phyloP scores from a whole-genome alignment of 1,284 basidiomycete species.

The Erythrobasidium hasegawianum region DNA sequence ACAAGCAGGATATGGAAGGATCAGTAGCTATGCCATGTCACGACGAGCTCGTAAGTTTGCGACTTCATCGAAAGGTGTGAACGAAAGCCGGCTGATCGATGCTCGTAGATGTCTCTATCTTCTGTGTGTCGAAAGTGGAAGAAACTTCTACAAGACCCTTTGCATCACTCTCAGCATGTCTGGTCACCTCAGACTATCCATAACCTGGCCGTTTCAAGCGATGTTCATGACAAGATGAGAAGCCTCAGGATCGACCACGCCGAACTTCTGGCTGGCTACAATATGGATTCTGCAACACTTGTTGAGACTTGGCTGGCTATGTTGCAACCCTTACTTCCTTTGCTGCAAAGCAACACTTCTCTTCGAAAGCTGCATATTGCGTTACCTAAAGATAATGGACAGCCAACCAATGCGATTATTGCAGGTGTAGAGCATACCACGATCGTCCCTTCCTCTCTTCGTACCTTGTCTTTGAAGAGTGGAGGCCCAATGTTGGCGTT shows the following conservation, averaged over 20 bases:
- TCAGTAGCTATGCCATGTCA: constrained; percentile 1
- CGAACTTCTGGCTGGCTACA: not conserved
- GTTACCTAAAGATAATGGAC: not conserved
- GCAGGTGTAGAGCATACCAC: not conserved
- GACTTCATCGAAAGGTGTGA: too few species aligned
- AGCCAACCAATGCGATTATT: not conserved
- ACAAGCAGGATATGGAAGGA: not conserved
- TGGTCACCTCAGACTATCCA: not conserved
- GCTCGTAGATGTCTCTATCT: not conserved
- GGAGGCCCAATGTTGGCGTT: not conserved
- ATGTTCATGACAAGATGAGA: not conserved
- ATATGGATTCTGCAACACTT: not conserved
- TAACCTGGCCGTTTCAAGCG: not conserved
- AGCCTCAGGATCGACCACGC: not conserved
- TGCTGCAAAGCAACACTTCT: not conserved
- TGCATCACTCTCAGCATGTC: not conserved
- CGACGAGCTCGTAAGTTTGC: not conserved
- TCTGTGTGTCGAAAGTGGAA: not conserved
- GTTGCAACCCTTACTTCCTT: not conserved
- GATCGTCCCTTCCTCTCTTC: not conserved
- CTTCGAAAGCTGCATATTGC: not conserved
- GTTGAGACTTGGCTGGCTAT: not conserved
- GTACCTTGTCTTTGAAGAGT: not conserved
- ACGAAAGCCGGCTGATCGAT: too few species aligned
- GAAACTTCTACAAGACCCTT: not conserved